Evolutionary conservation across 1,139 yeast species (phyloP).

Genomic region (Kodamaea fungicola): DNA sequence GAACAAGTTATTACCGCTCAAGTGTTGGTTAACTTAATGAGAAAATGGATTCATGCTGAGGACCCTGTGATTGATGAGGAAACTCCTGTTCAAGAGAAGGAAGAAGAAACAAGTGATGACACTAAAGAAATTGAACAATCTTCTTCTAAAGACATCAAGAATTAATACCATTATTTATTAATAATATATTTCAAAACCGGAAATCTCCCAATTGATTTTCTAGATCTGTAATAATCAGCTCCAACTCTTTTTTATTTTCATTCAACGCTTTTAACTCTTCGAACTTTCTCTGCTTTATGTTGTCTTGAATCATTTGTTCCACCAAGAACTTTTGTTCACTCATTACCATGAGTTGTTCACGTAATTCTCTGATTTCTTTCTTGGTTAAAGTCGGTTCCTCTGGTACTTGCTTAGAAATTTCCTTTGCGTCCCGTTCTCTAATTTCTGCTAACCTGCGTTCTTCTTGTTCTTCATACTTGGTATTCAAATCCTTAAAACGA

Average conservation of each 20-base stretch:
- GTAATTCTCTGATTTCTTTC: conserved; percentile 52
- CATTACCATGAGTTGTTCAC: conserved; percentile 81
- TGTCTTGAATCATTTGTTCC: conserved; percentile 56
- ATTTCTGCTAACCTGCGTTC: conserved; percentile 8
- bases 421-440: conserved; percentile 2
- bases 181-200: conserved; percentile 37
- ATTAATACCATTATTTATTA: not conserved
- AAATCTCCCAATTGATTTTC: conserved; percentile 61
- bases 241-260: conserved; percentile 57
- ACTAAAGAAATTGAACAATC: not conserved
- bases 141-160: too few species aligned
- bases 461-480: conserved; percentile 23
- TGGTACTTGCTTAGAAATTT: not conserved
- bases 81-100: not conserved
- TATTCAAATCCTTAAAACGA: conserved; percentile 27
- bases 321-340: conserved; percentile 80
- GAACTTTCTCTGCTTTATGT: conserved; percentile 66
- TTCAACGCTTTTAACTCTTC: conserved; percentile 70
- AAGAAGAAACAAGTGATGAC: not conserved
- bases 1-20: conserved; percentile 83
- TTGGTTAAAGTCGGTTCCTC: conserved; percentile 26
- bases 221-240: conserved; percentile 46
- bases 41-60: conserved; percentile 58
- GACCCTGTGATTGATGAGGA: conserved; percentile 15
- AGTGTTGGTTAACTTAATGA: conserved; percentile 60